Conservation (phyloP, 2,329 filamentous ascomycete genomes). For the Thelonectria discophora region DNA sequence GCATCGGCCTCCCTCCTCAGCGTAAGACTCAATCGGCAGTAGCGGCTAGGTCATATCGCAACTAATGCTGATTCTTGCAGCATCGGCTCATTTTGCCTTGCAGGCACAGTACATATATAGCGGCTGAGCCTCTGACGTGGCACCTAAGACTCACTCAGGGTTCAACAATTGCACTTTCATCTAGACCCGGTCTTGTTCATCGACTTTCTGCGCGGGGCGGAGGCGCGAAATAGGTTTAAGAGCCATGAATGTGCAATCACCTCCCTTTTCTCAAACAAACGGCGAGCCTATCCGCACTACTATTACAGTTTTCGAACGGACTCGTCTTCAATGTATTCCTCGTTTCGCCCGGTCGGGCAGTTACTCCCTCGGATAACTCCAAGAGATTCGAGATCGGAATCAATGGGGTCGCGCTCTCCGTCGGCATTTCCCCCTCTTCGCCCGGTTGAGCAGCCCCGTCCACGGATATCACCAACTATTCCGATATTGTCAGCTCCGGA, state of each 20-base stretch:
- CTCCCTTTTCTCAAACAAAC: neutral
- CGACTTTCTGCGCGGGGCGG: neutral
- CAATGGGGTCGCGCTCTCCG: too few relatives aligned
- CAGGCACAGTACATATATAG: neutral
- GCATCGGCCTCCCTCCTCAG: neutral
- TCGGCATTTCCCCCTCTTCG: neutral
- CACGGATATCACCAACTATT: neutral
- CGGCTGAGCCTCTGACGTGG: constrained; percentile 8
- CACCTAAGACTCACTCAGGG: neutral
- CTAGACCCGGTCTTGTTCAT: neutral
- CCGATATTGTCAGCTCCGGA: neutral
- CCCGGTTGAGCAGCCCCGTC: neutral
- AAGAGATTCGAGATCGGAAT: too few relatives aligned
- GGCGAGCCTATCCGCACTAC: neutral
- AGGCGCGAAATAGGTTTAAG: neutral
- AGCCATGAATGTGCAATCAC: neutral
- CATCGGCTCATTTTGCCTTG: neutral
- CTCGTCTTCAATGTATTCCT: neutral
- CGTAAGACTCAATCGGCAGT: neutral
- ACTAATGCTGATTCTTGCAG: neutral
- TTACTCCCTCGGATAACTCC: too few relatives aligned
- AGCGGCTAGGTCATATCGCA: neutral
- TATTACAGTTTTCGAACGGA: neutral
- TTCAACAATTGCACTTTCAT: neutral
- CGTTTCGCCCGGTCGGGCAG: too few relatives aligned